Percentiles rank a stretch among this genome's conserved stretches.
Conservation (phyloP, 2,329 filamentous ascomycete genomes). For the Aspergillus arachidicola region DNA sequence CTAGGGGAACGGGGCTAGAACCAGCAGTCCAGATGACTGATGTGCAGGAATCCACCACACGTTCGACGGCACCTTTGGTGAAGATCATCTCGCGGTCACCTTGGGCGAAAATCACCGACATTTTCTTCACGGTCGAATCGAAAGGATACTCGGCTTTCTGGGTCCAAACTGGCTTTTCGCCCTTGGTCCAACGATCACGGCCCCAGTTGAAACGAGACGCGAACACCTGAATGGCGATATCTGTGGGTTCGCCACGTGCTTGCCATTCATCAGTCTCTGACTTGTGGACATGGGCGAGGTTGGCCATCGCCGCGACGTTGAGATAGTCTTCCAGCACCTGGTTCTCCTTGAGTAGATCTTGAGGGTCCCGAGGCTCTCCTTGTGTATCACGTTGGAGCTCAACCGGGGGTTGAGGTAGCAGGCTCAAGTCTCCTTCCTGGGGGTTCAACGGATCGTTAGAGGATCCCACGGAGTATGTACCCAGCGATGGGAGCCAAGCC, state of each 20-base stretch:
- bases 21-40: slow-evolving; percentile 49
- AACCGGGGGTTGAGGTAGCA: slow-evolving; percentile 38
- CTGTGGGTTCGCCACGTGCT: slow-evolving; percentile 68
- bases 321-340: slow-evolving; percentile 58
- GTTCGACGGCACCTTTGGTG: slow-evolving; percentile 63
- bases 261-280: slow-evolving; percentile 59
- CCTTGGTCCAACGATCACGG: slow-evolving; percentile 54
- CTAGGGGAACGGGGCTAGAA: slow-evolving; percentile 47
- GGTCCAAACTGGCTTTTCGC: slow-evolving; percentile 55
- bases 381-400: slow-evolving; percentile 31
- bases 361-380: slow-evolving; percentile 28
- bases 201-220: slow-evolving; percentile 69
- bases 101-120: slow-evolving; percentile 67
- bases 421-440: slow-evolving; percentile 51
- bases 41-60: slow-evolving; percentile 66
- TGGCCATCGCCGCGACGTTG: slow-evolving; percentile 66
- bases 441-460: slow-evolving; percentile 62
- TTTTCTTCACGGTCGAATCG: slow-evolving; percentile 74
- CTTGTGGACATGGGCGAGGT: slow-evolving; percentile 64
- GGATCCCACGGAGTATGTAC: slow-evolving; percentile 60
- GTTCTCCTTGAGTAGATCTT: slow-evolving; percentile 50
- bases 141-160: slow-evolving; percentile 72
- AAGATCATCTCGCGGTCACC: slow-evolving; percentile 38
- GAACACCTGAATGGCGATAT: slow-evolving; percentile 76
- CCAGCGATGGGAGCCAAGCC: slow-evolving; percentile 60